Base-by-base conservation (phyloP, 2,329 filamentous ascomycete genomes). In the Colletotrichum sp. region DNA sequence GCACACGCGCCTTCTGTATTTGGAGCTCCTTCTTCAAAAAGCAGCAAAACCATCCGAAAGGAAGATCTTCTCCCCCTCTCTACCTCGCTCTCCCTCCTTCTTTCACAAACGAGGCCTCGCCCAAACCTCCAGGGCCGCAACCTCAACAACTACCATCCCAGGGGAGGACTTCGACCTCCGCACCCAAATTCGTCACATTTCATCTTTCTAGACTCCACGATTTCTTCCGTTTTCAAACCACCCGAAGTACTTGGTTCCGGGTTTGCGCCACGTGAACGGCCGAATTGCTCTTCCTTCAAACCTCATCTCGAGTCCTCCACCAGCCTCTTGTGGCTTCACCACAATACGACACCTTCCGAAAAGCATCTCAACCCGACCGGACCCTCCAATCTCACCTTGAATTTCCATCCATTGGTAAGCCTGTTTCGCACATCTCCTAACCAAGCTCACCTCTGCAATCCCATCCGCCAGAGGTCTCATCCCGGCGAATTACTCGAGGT, bases 151-250 rank as follows among this genome's bases (percentile, higher is more conserved):
- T 7, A 52, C 44, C 44, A 7, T 13, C n/a, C 44, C 44, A 21
- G n/a, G 44, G 44, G n/a, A 49, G 10, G 44, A 21, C 44, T 52
- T 52, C 44, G 44, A 52, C 12, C n/a, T 52, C n/a, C 6, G 5
- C 44, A 52, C 44, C n/a, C 44, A 52, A 21, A 5, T 52, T 21
- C n/a, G 2, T 52, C 6, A 52, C 44, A 4, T 3, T 52, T 52
- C 44, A 5, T 52, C 3, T 52, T n/a, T 52, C 3, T n/a, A 49
- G 18, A 21, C 1, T 3, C 44, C 0, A 0, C 44, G n/a, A 52
- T 5, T 21, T 21, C 44, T 52, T 21, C n/a, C 44, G 10, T 52
- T 21, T 52, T 21, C 10, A 21, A 21, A 12, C n/a, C 44, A 21
- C n/a, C 44, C 6, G 2, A 13, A 21, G 0, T 21, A 21, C 2